Percentiles rank a stretch among this genome's conserved stretches.
phyloP scores from a whole-genome alignment of 2,329 filamentous ascomycete genomes.

The Neonectria sp. region DNA sequence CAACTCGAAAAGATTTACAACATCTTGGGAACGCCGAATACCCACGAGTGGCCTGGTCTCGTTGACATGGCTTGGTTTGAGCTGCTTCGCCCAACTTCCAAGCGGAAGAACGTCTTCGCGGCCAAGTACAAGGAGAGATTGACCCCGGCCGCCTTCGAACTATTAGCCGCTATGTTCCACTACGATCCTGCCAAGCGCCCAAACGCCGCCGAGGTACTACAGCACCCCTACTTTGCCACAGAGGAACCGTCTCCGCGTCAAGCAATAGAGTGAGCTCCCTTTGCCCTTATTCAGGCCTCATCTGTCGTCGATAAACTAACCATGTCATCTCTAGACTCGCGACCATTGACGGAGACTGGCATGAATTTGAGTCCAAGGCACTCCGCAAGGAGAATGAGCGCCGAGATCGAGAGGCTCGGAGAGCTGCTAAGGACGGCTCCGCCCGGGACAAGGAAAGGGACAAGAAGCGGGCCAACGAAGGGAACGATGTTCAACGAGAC shows the following conservation, averaged over 20 bases:
- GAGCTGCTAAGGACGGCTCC: conserved; percentile 57
- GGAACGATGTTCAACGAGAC: conserved; percentile 49
- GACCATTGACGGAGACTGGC: conserved; percentile 93
- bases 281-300: conserved; percentile 9
- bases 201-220: conserved; percentile 85
- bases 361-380: conserved; percentile 98
- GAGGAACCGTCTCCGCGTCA: conserved; percentile 86
- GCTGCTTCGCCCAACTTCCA: conserved; percentile 84
- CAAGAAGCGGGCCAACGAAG: conserved; percentile 57
- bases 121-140: conserved; percentile 86
- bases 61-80: conserved; percentile 99
- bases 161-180: conserved; percentile 87
- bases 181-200: conserved; percentile 91
- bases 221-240: conserved; percentile 88
- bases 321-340: conserved; percentile 70
- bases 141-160: conserved; percentile 84
- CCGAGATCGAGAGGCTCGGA: conserved; percentile 68
- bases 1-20: conserved; percentile 98
- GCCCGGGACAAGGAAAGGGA: conserved; percentile 54
- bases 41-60: conserved; percentile 88
- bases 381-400: conserved; percentile 90
- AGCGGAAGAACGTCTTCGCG: conserved; percentile 81
- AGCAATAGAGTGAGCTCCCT: conserved; percentile 81
- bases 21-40: conserved; percentile 89
- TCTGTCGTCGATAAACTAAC: conserved; percentile 49